Base-by-base conservation (phyloP, 2,329 filamentous ascomycete genomes). In the Truncatella angustata region DNA sequence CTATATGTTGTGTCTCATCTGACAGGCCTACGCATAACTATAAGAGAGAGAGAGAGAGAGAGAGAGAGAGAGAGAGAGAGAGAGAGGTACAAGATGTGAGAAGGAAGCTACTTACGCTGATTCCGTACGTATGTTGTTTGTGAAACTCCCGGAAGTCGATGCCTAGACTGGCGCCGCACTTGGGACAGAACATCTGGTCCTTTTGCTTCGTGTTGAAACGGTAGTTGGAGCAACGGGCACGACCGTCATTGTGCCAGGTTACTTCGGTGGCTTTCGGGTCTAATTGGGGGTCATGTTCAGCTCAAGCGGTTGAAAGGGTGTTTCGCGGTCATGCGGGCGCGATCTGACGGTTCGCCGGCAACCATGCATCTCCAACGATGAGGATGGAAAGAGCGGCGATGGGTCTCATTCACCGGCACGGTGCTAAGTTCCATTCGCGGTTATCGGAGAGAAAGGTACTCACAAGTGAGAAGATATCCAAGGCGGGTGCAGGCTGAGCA, bases 401-500 rank as follows among this genome's bases (percentile, higher is more conserved):
- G n/a, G n/a, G n/a, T n/a, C n/a, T n/a, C n/a, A n/a, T n/a, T n/a
- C n/a, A n/a, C 70, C 66, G 55, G 64, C 63, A 56, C 73, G 67
- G 54, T 76, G 71, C 72, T 73, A 78, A 9, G 58, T 63, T 39
- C 78, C 69, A 32, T 75, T 60, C 3, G 67, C 59, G 34, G 72
- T 68, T 2, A 55, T 24, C 9, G 73, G 70, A 49, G 16, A 26
- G 40, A 26, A 26, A 20, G 6, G 24, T 28, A 65, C 69, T 53
- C 60, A 75, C 73, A 79, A 39, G 80, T 68, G 24, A 81, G 67
- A 21, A 81, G 66, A 53, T 80, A 80, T 0, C 79, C 79, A 32
- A 74, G 71, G n/a, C 75, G 70, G 1, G 66, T 62, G 60, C 79
- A 82, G 52, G 76, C 75, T 32, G 78, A 81, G 63, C 80, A 82